These are phyloP conservation scores for Cutaneotrichosporon sp. DNA, from an alignment of 1,284 basidiomycete species.

Conservation along the genomic window DNA sequence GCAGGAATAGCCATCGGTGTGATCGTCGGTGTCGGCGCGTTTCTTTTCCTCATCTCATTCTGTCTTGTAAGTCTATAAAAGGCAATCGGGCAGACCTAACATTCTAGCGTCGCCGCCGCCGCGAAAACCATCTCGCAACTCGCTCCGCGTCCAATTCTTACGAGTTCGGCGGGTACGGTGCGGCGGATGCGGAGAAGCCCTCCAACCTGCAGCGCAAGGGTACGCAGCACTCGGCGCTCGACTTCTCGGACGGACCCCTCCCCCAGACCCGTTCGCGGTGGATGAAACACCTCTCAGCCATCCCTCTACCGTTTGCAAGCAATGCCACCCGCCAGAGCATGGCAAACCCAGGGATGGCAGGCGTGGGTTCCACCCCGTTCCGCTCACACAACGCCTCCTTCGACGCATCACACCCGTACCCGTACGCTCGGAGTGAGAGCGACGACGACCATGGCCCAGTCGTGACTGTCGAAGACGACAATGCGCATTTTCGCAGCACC, in stretches of 20 bases:
- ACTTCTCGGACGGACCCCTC: conserved; percentile 17
- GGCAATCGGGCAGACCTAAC: neutral
- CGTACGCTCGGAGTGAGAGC: neutral
- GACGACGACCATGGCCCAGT: conserved; percentile 7
- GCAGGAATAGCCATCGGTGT: neutral
- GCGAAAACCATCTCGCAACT: neutral
- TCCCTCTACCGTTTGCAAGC: neutral
- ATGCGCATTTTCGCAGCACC: conserved; percentile 1
- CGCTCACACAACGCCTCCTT: neutral
- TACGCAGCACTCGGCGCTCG: conserved; percentile 13
- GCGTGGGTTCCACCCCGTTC: neutral
- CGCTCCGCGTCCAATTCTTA: neutral
- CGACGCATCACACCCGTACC: neutral
- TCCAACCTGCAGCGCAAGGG: conserved; percentile 13
- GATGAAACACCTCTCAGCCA: neutral
- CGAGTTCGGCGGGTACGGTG: conserved; percentile 5
- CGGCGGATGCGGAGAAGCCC: neutral
- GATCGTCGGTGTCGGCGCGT: neutral
- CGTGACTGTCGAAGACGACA: neutral
- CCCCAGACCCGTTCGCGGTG: neutral
- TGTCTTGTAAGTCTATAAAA: neutral
- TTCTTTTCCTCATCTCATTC: neutral
- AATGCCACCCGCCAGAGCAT: neutral
- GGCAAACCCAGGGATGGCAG: neutral
- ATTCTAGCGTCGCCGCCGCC: neutral